phyloP scores from a whole-genome alignment of 2,329 filamentous ascomycete species.

The Geosmithia putterillii region DNA sequence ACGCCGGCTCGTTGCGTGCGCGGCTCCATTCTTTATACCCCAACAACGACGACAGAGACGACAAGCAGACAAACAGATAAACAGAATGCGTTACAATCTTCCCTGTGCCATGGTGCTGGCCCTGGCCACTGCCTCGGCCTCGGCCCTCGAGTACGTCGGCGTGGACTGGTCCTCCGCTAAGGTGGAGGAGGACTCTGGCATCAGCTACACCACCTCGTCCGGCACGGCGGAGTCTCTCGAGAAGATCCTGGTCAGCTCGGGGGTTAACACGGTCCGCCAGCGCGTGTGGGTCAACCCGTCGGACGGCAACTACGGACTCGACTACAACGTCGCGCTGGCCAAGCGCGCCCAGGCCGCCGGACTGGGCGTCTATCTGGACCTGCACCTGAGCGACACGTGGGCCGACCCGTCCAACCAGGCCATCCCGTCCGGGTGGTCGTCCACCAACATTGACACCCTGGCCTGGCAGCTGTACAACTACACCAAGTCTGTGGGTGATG shows the following conservation, averaged over 20 bases:
- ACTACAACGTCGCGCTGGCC: slow-evolving; percentile 59
- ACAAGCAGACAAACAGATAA: too few relatives aligned
- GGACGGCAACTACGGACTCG: slow-evolving; percentile 53
- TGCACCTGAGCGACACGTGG: slow-evolving; percentile 61
- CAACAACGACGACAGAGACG: too few relatives aligned
- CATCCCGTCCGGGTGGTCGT: slow-evolving; percentile 52
- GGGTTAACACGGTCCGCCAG: slow-evolving; percentile 60
- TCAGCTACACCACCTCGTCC: slow-evolving; percentile 44
- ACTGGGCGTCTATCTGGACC: slow-evolving; percentile 46
- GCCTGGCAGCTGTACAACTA: slow-evolving; percentile 56
- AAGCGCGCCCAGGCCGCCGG: slow-evolving; percentile 51
- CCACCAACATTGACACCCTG: slow-evolving; percentile 39
- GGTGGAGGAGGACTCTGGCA: slow-evolving; percentile 49
- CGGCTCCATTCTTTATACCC: too few relatives aligned
- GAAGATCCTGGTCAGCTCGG: slow-evolving; percentile 45
- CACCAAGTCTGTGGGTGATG: slow-evolving; percentile 47
- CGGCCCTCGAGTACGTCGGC: slow-evolving; percentile 48
- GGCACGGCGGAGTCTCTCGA: slow-evolving; percentile 46
- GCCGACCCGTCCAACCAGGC: slow-evolving; percentile 53
- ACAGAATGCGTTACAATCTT: background rate
- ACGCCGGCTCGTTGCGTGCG: too few relatives aligned
- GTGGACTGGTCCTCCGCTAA: slow-evolving; percentile 59
- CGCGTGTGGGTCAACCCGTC: slow-evolving; percentile 59
- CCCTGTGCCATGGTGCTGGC: background rate
- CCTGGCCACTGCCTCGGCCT: background rate